Conservation (phyloP, 2,329 filamentous ascomycete species). For the Botryotinia convoluta region DNA sequence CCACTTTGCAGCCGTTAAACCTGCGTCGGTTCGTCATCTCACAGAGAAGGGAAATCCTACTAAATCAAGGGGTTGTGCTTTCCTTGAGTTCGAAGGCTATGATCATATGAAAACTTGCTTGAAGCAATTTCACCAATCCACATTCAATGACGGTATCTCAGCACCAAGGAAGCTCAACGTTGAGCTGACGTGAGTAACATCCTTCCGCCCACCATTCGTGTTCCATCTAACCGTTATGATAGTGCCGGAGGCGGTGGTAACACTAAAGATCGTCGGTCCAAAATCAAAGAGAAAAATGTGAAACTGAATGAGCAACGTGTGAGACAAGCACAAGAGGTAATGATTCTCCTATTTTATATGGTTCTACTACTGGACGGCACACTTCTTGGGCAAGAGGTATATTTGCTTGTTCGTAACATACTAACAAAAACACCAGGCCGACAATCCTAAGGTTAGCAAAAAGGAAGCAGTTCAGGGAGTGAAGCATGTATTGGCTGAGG, state of each 20-base stretch:
- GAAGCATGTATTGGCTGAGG: conserved; percentile 29
- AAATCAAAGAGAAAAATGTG: conserved; percentile 81
- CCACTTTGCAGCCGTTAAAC: conserved; percentile 77
- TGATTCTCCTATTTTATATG: not conserved
- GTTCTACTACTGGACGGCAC: not conserved
- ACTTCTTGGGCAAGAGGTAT: not conserved
- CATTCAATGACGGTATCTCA: conserved; percentile 59
- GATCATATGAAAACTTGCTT: conserved; percentile 92
- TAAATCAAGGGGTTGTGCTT: conserved; percentile 74
- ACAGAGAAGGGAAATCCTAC: conserved; percentile 61
- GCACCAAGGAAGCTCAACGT: conserved; percentile 79
- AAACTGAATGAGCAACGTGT: conserved; percentile 65
- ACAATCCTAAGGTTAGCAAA: conserved; percentile 8
- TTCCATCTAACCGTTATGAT: conserved; percentile 3
- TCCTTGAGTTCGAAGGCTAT: conserved; percentile 84
- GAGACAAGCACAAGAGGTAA: conserved; percentile 31
- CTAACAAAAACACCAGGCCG: conserved; percentile 9
- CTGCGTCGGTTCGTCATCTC: conserved; percentile 68
- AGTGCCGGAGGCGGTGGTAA: conserved; percentile 85
- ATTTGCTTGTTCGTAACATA: not conserved
- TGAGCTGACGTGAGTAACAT: conserved; percentile 70
- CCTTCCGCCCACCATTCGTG: conserved; percentile 13
- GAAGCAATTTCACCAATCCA: conserved; percentile 83
- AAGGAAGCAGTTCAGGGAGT: conserved; percentile 29
- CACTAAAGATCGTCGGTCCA: conserved; percentile 66